Conservation (phyloP, 2,329 filamentous ascomycete species). For the Cytospora leucostoma region DNA sequence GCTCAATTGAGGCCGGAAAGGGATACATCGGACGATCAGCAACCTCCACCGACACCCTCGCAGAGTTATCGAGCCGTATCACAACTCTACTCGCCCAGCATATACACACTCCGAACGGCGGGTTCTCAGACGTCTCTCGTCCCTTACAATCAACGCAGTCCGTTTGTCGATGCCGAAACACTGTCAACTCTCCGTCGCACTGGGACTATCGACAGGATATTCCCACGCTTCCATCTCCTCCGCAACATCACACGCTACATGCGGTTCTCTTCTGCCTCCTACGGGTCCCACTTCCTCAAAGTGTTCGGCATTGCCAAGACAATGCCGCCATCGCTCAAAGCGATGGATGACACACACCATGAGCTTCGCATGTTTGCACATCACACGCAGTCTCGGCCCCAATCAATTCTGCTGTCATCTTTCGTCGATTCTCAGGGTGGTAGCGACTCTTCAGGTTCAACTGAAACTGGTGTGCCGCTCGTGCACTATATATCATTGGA, state of each 20-base stretch:
- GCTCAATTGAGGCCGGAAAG: conserved; percentile 40
- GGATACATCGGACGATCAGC: conserved; percentile 32
- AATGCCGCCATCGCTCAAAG: conserved; percentile 43
- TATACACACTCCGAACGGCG: conserved; percentile 62
- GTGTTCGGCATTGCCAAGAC: conserved; percentile 62
- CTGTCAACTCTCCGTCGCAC: conserved; percentile 52
- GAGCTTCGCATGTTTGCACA: conserved; percentile 65
- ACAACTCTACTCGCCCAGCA: conserved; percentile 50
- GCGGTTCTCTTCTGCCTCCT: conserved; percentile 66
- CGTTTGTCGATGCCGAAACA: conserved; percentile 50
- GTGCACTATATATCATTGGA: conserved; percentile 75
- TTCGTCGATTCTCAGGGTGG: conserved; percentile 71
- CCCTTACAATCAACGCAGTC: conserved; percentile 49
- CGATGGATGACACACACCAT: conserved; percentile 53
- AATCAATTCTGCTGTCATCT: conserved; percentile 66
- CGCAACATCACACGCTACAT: conserved; percentile 66
- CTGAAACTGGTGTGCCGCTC: conserved; percentile 66
- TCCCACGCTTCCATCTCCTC: conserved; percentile 60
- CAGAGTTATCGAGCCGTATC: conserved; percentile 36
- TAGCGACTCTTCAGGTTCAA: conserved; percentile 64
- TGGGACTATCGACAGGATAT: conserved; percentile 59
- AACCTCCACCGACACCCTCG: conserved; percentile 26
- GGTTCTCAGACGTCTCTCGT: conserved; percentile 57
- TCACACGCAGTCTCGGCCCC: conserved; percentile 59
- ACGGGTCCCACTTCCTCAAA: conserved; percentile 64